Conservation (phyloP, 768 basidiomycete genomes). For the Russula lepida region DNA sequence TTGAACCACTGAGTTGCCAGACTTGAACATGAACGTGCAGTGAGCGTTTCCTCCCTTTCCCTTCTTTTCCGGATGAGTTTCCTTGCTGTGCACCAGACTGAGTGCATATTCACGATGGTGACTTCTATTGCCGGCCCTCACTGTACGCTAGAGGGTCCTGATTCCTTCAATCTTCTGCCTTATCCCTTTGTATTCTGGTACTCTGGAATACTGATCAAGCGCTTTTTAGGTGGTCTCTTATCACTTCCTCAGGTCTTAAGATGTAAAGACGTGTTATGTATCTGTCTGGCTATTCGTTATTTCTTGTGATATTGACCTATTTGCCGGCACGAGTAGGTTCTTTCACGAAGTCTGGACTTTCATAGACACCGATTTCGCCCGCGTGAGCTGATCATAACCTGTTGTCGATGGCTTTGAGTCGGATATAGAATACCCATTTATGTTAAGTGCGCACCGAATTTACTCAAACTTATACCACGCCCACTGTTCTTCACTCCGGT, state of each 20-base stretch:
- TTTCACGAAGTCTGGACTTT: slow-evolving; percentile 49
- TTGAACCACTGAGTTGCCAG: too few species aligned
- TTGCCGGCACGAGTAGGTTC: not conserved
- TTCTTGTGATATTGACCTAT: not conserved
- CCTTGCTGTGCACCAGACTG: slow-evolving; percentile 22
- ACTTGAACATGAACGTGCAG: too few species aligned
- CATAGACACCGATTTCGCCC: slow-evolving; percentile 76
- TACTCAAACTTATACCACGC: slow-evolving; percentile 81
- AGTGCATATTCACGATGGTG: slow-evolving; percentile 16
- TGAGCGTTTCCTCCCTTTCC: not conserved
- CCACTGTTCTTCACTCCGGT: slow-evolving; percentile 92
- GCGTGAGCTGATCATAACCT: slow-evolving; percentile 84
- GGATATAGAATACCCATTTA: not conserved
- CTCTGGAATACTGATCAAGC: not conserved
- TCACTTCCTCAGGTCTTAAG: not conserved
- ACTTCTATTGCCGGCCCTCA: slow-evolving; percentile 15
- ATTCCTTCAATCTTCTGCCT: not conserved
- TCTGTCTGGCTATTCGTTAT: not conserved
- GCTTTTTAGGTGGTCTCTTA: not conserved
- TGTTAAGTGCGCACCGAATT: slow-evolving; percentile 55
- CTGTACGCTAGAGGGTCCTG: slow-evolving; percentile 21
- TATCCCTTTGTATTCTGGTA: not conserved
- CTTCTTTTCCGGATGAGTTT: slow-evolving; percentile 9
- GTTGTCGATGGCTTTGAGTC: not conserved
- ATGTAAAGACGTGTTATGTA: not conserved